Conservation (phyloP, 352 stramenopile species). For the Phytopythium aichiense region DNA sequence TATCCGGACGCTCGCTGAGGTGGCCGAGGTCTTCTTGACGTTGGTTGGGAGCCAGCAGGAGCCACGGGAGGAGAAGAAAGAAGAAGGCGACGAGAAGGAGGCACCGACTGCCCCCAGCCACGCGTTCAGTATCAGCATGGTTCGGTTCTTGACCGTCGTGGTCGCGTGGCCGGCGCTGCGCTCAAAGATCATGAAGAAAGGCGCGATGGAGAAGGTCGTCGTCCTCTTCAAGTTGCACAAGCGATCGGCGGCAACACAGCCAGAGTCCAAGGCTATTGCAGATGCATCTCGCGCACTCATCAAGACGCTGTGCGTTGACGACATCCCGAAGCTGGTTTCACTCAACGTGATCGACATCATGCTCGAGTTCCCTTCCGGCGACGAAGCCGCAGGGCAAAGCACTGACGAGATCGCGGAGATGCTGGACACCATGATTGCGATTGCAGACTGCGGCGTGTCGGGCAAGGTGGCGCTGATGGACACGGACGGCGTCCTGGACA, state of each 20-base stretch:
- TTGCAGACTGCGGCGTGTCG: slow-evolving; percentile 37
- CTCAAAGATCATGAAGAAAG: slow-evolving; percentile 42
- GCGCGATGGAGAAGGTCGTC: slow-evolving; percentile 52
- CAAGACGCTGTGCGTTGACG: slow-evolving; percentile 50
- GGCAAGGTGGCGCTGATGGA: slow-evolving; percentile 52
- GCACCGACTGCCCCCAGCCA: slow-evolving; percentile 1
- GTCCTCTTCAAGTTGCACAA: slow-evolving; percentile 50
- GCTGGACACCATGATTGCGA: slow-evolving; percentile 60
- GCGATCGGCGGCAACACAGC: slow-evolving; percentile 4
- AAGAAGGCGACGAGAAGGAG: slow-evolving; percentile 14
- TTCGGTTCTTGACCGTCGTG: slow-evolving; percentile 42
- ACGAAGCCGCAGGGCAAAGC: slow-evolving; percentile 10
- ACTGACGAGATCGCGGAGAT: slow-evolving; percentile 28
- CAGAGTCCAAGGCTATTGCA: slow-evolving; percentile 23
- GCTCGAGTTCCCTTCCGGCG: slow-evolving; percentile 31
- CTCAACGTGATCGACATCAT: slow-evolving; percentile 63
- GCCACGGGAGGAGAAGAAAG: slow-evolving; percentile 19
- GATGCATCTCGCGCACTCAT: slow-evolving; percentile 41
- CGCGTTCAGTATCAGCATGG: slow-evolving; percentile 27
- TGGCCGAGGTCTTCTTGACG: slow-evolving; percentile 45
- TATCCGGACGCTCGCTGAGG: slow-evolving; percentile 55
- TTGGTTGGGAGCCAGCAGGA: slow-evolving; percentile 14
- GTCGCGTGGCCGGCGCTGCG: slow-evolving; percentile 25
- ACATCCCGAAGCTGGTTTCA: slow-evolving; percentile 58
- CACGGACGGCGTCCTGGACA: slow-evolving; percentile 38